phyloP scores from a whole-genome alignment of 768 basidiomycete species.

The Leccinum arenicola region DNA sequence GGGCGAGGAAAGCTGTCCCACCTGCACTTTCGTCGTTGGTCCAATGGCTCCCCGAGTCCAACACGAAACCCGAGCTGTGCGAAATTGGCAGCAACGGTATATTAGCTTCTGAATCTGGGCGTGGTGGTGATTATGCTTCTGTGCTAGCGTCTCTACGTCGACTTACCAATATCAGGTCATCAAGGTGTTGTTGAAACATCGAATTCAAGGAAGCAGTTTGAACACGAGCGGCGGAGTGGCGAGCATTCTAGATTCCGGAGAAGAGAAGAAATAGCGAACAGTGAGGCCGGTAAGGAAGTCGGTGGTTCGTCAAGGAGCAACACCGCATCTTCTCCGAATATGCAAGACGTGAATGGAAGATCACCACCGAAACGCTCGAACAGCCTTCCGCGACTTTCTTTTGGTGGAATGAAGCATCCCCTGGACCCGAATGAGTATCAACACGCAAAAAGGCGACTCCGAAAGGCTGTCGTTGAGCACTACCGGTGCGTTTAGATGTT shows the following conservation, averaged over 20 bases:
- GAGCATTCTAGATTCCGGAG: not conserved
- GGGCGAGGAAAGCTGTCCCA: conserved; percentile 9
- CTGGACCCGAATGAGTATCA: conserved; percentile 76
- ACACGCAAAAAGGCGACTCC: conserved; percentile 77
- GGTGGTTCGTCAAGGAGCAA: not conserved
- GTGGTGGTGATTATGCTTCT: conserved; percentile 6
- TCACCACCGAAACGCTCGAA: not conserved
- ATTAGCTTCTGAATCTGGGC: conserved; percentile 18
- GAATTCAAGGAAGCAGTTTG: not conserved
- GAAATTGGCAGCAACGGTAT: not conserved
- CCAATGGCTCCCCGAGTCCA: not conserved
- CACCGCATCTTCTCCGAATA: not conserved
- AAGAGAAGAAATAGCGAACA: not conserved
- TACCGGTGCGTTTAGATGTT: conserved; percentile 52
- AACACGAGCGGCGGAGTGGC: not conserved
- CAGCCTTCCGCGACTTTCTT: not conserved
- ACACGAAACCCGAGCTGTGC: not conserved
- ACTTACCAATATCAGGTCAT: not conserved
- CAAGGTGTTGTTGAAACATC: not conserved
- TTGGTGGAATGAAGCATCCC: conserved; percentile 8
- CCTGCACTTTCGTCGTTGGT: conserved; percentile 3
- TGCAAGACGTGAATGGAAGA: not conserved
- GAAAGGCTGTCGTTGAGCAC: conserved; percentile 77
- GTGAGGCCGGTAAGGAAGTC: not conserved
- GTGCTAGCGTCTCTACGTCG: too few relatives aligned